These are phyloP conservation scores for Globisporangium emineosum DNA, from an alignment of 352 stramenopile genomes.

Conservation along the genomic window DNA sequence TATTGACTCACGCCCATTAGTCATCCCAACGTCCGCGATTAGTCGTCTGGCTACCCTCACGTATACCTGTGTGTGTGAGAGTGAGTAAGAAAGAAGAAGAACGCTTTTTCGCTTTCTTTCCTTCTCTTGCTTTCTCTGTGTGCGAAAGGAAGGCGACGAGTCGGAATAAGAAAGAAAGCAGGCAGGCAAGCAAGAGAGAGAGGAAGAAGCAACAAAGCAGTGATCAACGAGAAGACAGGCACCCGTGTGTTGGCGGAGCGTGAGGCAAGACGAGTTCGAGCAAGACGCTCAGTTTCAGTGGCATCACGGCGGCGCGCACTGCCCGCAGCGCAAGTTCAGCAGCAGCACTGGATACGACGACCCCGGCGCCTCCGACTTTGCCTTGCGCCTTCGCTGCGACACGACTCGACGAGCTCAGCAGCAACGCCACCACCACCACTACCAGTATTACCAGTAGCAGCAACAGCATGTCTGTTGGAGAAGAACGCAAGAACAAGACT, in stretches of 20 bases:
- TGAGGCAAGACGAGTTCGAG: constrained; percentile 14
- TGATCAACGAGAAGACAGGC: not conserved
- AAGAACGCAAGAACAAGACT: constrained; percentile 21
- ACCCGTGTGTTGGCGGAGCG: not conserved
- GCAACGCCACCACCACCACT: constrained; percentile 3
- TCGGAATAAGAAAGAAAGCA: not conserved
- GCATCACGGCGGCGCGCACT: constrained; percentile 11
- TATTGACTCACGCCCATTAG: not conserved
- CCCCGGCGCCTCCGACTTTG: too few species aligned
- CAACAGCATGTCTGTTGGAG: constrained; percentile 35
- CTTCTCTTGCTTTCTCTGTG: not conserved
- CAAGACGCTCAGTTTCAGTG: constrained; percentile 11
- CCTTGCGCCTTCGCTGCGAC: not conserved
- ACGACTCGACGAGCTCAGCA: not conserved
- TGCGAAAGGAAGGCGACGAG: not conserved
- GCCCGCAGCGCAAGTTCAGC: constrained; percentile 7
- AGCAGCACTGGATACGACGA: constrained; percentile 7
- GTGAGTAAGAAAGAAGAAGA: too few species aligned
- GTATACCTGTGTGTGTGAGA: not conserved
- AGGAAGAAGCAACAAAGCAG: too few species aligned
- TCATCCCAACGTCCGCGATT: not conserved
- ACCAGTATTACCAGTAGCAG: not conserved
- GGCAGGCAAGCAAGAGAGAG: not conserved
- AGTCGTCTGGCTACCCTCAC: not conserved
- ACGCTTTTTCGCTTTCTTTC: not conserved